Evolutionary conservation across 1,139 yeast species (phyloP).

Genomic region (Zygoascus sp.): DNA sequence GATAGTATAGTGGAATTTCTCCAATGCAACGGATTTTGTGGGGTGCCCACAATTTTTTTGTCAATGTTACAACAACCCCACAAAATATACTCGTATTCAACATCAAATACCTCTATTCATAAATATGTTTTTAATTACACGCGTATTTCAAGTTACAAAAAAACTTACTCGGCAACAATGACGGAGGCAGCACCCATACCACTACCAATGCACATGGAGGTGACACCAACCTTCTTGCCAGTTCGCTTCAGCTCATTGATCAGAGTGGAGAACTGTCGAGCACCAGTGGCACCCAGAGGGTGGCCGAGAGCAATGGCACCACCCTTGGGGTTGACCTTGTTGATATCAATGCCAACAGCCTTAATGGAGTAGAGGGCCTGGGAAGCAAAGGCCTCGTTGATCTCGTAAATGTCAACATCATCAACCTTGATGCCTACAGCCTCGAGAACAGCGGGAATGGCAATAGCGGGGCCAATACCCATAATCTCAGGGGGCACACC

Average conservation of each 20-base stretch:
- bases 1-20: too few species aligned
- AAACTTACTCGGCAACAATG: slow-evolving; percentile 58
- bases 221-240: slow-evolving; percentile 78
- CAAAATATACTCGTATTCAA: too few species aligned
- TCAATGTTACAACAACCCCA: too few species aligned
- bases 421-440: slow-evolving; percentile 57
- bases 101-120: not conserved
- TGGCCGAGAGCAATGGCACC: slow-evolving; percentile 97
- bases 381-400: slow-evolving; percentile 95
- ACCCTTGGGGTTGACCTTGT: slow-evolving; percentile 83
- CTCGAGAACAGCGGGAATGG: slow-evolving; percentile 76
- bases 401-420: slow-evolving; percentile 74
- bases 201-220: slow-evolving; percentile 96
- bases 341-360: slow-evolving; percentile 58
- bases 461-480: slow-evolving; percentile 96
- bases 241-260: slow-evolving; percentile 64
- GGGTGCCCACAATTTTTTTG: too few species aligned
- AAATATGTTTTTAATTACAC: not conserved
- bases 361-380: slow-evolving; percentile 78
- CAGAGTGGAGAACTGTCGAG: slow-evolving; percentile 87
- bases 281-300: slow-evolving; percentile 94
- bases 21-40: too few species aligned
- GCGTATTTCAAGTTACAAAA: not conserved
- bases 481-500: slow-evolving; percentile 96
- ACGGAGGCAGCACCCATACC: slow-evolving; percentile 98